Conservation (phyloP, 305 asterid species). For the Petunia hybrid region DNA sequence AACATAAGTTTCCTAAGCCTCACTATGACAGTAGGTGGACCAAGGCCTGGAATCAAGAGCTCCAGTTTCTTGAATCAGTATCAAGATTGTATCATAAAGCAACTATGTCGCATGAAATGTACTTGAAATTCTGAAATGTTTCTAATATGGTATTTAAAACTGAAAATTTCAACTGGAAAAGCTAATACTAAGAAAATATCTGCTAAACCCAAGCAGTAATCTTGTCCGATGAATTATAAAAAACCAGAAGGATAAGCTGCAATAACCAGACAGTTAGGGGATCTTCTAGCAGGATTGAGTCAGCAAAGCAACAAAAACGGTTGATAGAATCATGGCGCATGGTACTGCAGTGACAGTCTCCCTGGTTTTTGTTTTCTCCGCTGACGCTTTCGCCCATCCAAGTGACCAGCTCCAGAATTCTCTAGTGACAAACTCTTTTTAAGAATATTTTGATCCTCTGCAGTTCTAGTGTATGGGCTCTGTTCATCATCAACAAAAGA, state of each 20-base stretch:
- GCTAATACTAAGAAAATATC: neutral
- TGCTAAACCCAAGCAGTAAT: conserved; percentile 5
- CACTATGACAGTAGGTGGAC: neutral
- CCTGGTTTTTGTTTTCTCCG: conserved; percentile 16
- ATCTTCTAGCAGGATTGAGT: neutral
- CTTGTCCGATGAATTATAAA: neutral
- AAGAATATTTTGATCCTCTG: conserved; percentile 51
- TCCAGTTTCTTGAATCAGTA: neutral
- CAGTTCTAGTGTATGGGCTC: conserved; percentile 47
- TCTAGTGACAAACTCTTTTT: conserved; percentile 42
- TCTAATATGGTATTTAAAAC: neutral
- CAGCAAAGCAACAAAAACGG: neutral
- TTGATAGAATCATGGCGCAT: neutral
- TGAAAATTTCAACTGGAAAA: neutral
- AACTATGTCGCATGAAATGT: too few relatives aligned
- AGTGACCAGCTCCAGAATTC: conserved; percentile 26
- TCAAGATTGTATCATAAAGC: neutral
- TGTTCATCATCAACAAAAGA: conserved; percentile 53
- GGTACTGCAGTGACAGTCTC: neutral
- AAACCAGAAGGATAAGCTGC: neutral
- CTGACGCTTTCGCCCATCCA: conserved; percentile 49
- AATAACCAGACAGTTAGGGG: neutral
- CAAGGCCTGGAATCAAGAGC: neutral
- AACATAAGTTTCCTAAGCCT: too few relatives aligned
- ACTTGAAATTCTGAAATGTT: neutral